These are phyloP conservation scores for Cicer chorassanicum DNA, from an alignment of 306 rosid genomes.

Conservation along the genomic window DNA sequence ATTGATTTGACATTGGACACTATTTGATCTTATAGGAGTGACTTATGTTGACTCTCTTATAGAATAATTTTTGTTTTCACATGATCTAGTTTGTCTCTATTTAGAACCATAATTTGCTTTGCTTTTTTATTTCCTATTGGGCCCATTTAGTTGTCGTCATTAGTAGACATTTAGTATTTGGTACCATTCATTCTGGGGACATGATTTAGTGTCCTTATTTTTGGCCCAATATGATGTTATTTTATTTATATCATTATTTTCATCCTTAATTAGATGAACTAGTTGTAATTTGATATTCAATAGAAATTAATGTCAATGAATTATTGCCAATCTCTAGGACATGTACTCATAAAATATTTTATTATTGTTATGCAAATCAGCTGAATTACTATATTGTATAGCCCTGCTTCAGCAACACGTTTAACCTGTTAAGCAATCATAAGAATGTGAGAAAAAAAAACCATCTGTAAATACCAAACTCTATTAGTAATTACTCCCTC, in stretches of 20 bases:
- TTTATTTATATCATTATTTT: slow-evolving; percentile 7
- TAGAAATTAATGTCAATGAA: neutral
- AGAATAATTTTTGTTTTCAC: neutral
- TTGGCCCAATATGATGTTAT: neutral
- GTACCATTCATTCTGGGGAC: slow-evolving; percentile 37
- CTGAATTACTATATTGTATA: neutral
- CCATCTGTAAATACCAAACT: too few relatives aligned
- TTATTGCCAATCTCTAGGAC: neutral
- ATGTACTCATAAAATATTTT: neutral
- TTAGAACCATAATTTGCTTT: neutral
- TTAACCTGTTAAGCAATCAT: neutral
- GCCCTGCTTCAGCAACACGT: neutral
- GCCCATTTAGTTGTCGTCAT: slow-evolving; percentile 38
- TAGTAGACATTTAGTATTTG: slow-evolving; percentile 30
- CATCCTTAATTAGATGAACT: slow-evolving; percentile 34
- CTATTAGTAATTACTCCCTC: too few relatives aligned
- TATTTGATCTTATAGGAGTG: neutral
- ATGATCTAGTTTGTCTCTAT: slow-evolving; percentile 8
- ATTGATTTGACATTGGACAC: slow-evolving; percentile 28
- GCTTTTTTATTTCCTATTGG: slow-evolving; percentile 5
- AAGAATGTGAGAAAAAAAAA: too few relatives aligned
- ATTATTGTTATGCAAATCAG: neutral
- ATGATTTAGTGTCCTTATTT: slow-evolving; percentile 32
- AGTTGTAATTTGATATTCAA: slow-evolving; percentile 13
- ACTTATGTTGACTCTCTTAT: slow-evolving; percentile 16